Base-by-base conservation (phyloP, 176 grass and related monocot genomes). In the Carex myosuroides region DNA sequence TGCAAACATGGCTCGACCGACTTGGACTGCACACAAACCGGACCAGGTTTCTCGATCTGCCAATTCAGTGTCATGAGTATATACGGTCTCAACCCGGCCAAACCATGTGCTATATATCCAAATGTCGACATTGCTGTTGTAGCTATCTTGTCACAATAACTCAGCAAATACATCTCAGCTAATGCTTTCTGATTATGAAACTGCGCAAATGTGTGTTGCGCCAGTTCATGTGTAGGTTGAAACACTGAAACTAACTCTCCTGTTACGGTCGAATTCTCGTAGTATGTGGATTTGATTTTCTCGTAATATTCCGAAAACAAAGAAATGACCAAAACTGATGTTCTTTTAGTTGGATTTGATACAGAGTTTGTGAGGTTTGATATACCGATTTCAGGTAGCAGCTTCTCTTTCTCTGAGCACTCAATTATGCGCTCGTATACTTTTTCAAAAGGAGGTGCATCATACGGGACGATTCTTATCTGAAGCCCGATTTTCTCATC, bases 1-100 rank as follows among this genome's bases (percentile, higher is more conserved):
- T 93, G 95, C 74, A 98, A 90, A 79, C 92, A 98, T 21, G 95
- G 92, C 64, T 98, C 95, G 10, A 91, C 64, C 21, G 95, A 93
- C 50, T 77, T 81, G 2, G 92, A 3, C 60, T 86, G 70, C 3
- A 75, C 67, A 85, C 95, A 98, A 13, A 87, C 88, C 2, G 74
- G 63, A 8, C 78, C 61, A 16, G 87, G 56, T 81, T 57, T 83
- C 79, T 10, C 18, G 20, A 53, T 83, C 18, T 4, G 21, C 79
- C 13, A 59, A 11, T 73, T 78, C 13, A 54, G 57, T 73, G 58
- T 84, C 22, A 3, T 0, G 8, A 97, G 84, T 68, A 90, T 79
- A 80, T 80, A 86, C 0, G 94, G 94, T 11, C 85, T 87, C 66
- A 85, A 35, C 2, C 89, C 94, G 1, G 87, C 94, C 3, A 97